Conservation (phyloP, 495 filamentous ascomycete genomes). For the Pyronema omphalodes region DNA sequence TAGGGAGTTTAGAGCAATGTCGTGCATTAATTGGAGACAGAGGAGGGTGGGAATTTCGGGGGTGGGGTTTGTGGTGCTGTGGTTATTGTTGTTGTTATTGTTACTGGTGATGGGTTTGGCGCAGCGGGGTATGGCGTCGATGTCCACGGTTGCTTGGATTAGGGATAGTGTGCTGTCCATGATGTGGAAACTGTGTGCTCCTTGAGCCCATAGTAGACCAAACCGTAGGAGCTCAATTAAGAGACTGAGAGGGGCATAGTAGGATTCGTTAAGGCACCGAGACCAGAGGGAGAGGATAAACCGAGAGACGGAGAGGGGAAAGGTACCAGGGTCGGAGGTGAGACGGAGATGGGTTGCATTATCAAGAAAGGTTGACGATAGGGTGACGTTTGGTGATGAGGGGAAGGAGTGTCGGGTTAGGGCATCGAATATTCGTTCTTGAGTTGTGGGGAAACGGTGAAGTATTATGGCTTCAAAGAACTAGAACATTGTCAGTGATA, state of each 20-base stretch:
- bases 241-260: constrained; percentile 39
- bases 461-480: constrained; percentile 42
- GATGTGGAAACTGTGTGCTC: constrained; percentile 29
- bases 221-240: constrained; percentile 38
- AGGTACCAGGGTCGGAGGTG: constrained; percentile 21
- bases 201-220: constrained; percentile 34
- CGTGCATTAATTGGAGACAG: constrained; percentile 39
- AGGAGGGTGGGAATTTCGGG: constrained; percentile 11
- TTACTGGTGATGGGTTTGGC: constrained; percentile 31
- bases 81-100: constrained; percentile 35
- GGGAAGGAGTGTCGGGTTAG: constrained; percentile 35
- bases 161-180: constrained; percentile 36
- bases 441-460: constrained; percentile 31
- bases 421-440: constrained; percentile 38
- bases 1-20: constrained; percentile 31
- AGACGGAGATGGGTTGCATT: constrained; percentile 27
- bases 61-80: background rate
- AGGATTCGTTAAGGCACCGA: constrained; percentile 36
- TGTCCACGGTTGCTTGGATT: constrained; percentile 37
- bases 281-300: constrained; percentile 42
- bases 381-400: constrained; percentile 32
- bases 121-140: constrained; percentile 38
- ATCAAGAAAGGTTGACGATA: constrained; percentile 43
- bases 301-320: constrained; percentile 35
- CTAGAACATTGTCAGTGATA: constrained; percentile 14